Percentiles rank a stretch among this genome's conserved stretches.
phyloP scores from a whole-genome alignment of 2,329 filamentous ascomycete genomes.

The Metarhizium sp. region DNA sequence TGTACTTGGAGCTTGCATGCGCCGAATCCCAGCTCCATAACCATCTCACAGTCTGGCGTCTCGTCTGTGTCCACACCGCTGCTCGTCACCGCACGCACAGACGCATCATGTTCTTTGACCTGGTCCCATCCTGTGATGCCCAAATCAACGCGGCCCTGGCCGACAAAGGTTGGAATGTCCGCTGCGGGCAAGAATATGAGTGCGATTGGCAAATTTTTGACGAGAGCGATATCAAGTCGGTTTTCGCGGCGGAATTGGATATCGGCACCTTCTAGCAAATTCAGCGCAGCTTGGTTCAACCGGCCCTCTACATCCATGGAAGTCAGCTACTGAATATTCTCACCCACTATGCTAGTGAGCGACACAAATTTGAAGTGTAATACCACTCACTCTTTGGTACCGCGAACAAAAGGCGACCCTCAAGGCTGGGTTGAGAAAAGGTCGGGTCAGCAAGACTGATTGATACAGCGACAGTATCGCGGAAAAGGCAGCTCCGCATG shows the following conservation, averaged over 20 bases:
- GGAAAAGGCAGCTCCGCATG: background rate
- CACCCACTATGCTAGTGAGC: background rate
- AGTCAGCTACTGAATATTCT: conserved; percentile 4
- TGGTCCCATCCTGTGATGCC: conserved; percentile 94
- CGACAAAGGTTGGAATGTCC: conserved; percentile 95
- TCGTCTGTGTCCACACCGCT: conserved; percentile 38
- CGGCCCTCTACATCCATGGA: conserved; percentile 62
- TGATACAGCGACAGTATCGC: background rate
- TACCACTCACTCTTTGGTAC: conserved; percentile 85
- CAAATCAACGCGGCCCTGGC: conserved; percentile 84
- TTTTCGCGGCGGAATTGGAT: conserved; percentile 95
- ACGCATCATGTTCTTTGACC: conserved; percentile 79
- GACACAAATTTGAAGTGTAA: background rate
- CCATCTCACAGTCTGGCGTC: conserved; percentile 63
- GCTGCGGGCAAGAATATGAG: conserved; percentile 94
- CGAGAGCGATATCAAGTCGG: conserved; percentile 91
- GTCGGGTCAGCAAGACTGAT: background rate
- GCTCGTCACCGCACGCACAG: conserved; percentile 39
- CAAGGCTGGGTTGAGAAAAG: conserved; percentile 49
- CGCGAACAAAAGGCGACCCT: conserved; percentile 88
- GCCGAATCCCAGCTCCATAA: conserved; percentile 87
- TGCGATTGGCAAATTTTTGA: conserved; percentile 92
- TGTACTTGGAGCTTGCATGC: conserved; percentile 93
- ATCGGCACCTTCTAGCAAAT: conserved; percentile 86
- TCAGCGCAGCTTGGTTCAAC: conserved; percentile 76